Conservation (phyloP, 1,284 basidiomycete genomes). For the Microbotryomycetes sp. region DNA sequence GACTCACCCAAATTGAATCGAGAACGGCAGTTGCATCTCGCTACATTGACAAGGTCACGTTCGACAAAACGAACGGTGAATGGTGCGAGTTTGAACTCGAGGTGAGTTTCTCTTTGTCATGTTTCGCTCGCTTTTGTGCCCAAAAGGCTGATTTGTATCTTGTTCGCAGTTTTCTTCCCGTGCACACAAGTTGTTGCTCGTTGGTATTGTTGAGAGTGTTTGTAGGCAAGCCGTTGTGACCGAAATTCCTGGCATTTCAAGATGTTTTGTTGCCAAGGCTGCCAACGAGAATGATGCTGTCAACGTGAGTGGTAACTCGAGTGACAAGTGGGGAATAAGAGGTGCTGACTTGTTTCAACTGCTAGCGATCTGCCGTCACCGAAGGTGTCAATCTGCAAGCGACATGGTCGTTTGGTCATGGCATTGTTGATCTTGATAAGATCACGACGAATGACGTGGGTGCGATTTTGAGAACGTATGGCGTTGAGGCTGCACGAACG, state of each 20-base stretch:
- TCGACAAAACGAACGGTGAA: conserved; percentile 55
- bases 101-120: conserved; percentile 49
- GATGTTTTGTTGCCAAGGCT: conserved; percentile 64
- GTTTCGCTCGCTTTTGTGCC: background rate
- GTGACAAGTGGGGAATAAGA: conserved; percentile 14
- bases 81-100: conserved; percentile 72
- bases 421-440: conserved; percentile 72
- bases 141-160: conserved; percentile 52
- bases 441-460: conserved; percentile 96
- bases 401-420: conserved; percentile 77
- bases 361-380: conserved; percentile 45
- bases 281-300: conserved; percentile 45
- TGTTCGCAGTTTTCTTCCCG: conserved; percentile 47
- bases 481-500: conserved; percentile 46
- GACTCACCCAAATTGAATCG: conserved; percentile 44
- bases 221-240: conserved; percentile 78
- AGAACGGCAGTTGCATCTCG: conserved; percentile 49
- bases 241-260: conserved; percentile 76
- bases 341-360: conserved; percentile 6
- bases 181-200: conserved; percentile 80
- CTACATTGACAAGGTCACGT: conserved; percentile 60
- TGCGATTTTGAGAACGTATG: conserved; percentile 80
- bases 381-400: conserved; percentile 87
- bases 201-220: conserved; percentile 80
- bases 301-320: conserved; percentile 35